Conservation (phyloP, 805 yeast species). For the Geotrichum ghanense region DNA sequence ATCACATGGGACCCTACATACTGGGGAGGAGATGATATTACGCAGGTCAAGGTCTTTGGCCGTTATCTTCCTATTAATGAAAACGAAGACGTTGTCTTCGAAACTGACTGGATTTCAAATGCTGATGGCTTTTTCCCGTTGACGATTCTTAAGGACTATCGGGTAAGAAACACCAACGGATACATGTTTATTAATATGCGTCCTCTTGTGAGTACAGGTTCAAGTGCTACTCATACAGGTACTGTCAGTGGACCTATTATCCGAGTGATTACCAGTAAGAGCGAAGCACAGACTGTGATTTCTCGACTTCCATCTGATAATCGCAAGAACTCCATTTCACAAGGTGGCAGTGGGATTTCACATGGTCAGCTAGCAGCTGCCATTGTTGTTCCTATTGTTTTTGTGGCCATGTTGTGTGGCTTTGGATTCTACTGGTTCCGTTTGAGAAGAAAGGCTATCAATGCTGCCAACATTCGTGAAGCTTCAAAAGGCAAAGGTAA, state of each 20-base stretch:
- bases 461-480: not conserved
- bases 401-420: conserved; percentile 20
- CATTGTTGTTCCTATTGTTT: conserved; percentile 33
- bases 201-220: conserved; percentile 27
- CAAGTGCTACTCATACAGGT: conserved; percentile 30
- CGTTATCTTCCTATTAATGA: conserved; percentile 29
- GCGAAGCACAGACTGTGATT: conserved; percentile 25
- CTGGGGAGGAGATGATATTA: conserved; percentile 29
- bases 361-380: conserved; percentile 27
- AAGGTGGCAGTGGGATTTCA: conserved; percentile 15
- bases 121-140: conserved; percentile 32
- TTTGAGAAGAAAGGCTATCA: conserved; percentile 1
- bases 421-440: conserved; percentile 25
- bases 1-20: conserved; percentile 38
- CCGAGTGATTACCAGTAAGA: conserved; percentile 25
- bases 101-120: conserved; percentile 27
- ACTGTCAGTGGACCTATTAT: conserved; percentile 31
- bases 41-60: conserved; percentile 25
- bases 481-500: conserved; percentile 1
- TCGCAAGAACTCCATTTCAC: conserved; percentile 1
- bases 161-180: conserved; percentile 18
- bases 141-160: conserved; percentile 15
- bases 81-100: conserved; percentile 24
- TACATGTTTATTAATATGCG: conserved; percentile 30
- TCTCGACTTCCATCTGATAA: conserved; percentile 33